Percentiles rank a stretch among this genome's conserved stretches.
These are phyloP conservation scores for Filosporella fistucella DNA, from an alignment of 495 filamentous ascomycete genomes.

Conservation along the genomic window DNA sequence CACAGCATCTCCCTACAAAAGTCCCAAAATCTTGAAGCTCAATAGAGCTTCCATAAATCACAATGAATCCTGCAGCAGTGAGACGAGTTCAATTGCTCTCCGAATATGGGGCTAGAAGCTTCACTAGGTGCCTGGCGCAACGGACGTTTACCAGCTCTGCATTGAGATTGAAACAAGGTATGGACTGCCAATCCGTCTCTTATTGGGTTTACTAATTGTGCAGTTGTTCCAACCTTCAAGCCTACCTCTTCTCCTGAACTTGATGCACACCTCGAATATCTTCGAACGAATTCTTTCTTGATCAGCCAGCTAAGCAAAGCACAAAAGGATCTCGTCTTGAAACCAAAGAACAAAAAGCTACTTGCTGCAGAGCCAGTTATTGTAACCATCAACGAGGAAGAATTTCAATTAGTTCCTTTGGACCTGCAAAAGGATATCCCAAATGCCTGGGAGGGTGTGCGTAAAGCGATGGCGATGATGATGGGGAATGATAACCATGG, in stretches of 20 bases:
- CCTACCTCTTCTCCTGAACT: constrained; percentile 48
- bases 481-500: constrained; percentile 48
- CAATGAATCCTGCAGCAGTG: too few relatives aligned
- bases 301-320: constrained; percentile 50
- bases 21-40: too few relatives aligned
- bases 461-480: constrained; percentile 43
- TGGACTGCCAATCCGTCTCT: background rate
- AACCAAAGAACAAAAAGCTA: constrained; percentile 39
- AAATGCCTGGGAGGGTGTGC: constrained; percentile 30
- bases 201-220: constrained; percentile 12
- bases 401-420: constrained; percentile 48
- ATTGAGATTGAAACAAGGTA: constrained; percentile 16
- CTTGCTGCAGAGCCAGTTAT: constrained; percentile 55
- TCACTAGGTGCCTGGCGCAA: too few relatives aligned
- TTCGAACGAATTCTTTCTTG: constrained; percentile 62
- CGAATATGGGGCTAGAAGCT: too few relatives aligned
- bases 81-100: too few relatives aligned
- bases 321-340: constrained; percentile 53
- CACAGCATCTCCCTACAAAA: too few relatives aligned
- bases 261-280: constrained; percentile 30
- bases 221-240: constrained; percentile 41
- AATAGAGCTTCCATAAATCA: too few relatives aligned
- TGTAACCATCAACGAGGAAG: constrained; percentile 55
- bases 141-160: constrained; percentile 17
- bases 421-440: constrained; percentile 30